Base-by-base conservation (phyloP, 106 monocot genomes). In the Apostasia ramifera region DNA sequence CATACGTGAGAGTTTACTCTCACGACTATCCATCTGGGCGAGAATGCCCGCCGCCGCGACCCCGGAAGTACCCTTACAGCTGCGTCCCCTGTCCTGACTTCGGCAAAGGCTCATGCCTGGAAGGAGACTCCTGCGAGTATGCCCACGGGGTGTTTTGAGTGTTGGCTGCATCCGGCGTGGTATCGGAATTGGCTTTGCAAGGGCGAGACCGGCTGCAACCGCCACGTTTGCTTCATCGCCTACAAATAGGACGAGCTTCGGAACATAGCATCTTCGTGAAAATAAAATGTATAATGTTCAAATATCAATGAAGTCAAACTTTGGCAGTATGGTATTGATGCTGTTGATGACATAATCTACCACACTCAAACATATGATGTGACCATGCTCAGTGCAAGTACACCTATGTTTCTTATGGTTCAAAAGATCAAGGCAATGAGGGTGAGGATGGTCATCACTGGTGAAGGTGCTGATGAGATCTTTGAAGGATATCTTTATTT, bases 401-500 rank as follows among this genome's bases (percentile, higher is more conserved):
- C 88, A 2, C 88, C 84, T 8, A 88, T 88, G 88, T 88, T 88
- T 70, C 84, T 88, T 0, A 88, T 88, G 81, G 78, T 83, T 0
- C 74, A 84, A 1, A 88, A 88, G 71, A 88, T 88, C 63, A 88
- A 88, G 66, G 71, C 88, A 4, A 61, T 88, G 8, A 84, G 88
- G 41, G 88, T 88, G 47, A 84, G 84, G 76, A 84, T 84, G 88
- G 88, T 88, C 44, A 71, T 88, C 66, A 84, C 88, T 8, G 88
- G 88, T 4, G 88, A 88, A 66, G 81, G 83, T n/a, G 75, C 84
- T 2, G 88, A 88, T 62, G 88, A 88, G 78, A 81, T 88, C 6
- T 88, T 88, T 47, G 88, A 84, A 76, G 88, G 88, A 0, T 88
- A 88, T 68, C 71, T 84, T 53, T 88, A 88, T 55, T 88, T 88